Evolutionary conservation across 192 early-diverging fungal genomes (phyloP).

Genomic region (Linderina pennispora): DNA sequence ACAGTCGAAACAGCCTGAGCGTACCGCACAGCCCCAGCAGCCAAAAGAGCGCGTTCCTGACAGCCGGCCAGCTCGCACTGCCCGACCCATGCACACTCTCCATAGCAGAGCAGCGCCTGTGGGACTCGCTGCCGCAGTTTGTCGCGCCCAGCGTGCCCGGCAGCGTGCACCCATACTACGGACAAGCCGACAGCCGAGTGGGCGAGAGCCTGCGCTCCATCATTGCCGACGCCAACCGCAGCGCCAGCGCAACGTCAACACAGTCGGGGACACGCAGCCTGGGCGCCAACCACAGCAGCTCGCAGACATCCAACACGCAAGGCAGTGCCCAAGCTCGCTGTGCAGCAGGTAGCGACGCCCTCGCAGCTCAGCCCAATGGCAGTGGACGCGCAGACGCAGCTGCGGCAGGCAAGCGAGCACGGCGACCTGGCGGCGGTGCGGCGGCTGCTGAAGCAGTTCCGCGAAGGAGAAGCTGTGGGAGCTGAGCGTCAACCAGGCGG

Average conservation of each 20-base stretch:
- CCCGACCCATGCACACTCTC: neutral
- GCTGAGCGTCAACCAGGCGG: neutral
- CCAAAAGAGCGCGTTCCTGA: neutral
- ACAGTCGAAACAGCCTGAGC: no score
- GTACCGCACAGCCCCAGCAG: neutral
- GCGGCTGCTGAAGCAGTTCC: neutral
- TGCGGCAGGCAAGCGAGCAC: slow-evolving; percentile 3
- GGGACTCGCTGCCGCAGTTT: slow-evolving; percentile 43
- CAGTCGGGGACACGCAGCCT: no score
- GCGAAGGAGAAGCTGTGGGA: neutral
- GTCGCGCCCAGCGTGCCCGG: slow-evolving; percentile 55
- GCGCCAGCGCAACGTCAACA: neutral
- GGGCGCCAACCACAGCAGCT: no score
- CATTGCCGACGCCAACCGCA: neutral
- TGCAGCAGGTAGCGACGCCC: no score
- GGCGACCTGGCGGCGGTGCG: slow-evolving; percentile 3
- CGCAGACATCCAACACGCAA: no score
- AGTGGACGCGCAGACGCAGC: neutral
- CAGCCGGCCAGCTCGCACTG: neutral
- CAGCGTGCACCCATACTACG: slow-evolving; percentile 53
- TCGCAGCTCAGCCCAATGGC: slow-evolving; percentile 6
- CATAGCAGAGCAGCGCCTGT: neutral
- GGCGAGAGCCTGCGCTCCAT: neutral
- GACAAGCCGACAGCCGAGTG: slow-evolving; percentile 45
- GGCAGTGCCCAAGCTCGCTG: no score